Conservation (phyloP, 106 monocot species). For the Ottelia alismoides region DNA sequence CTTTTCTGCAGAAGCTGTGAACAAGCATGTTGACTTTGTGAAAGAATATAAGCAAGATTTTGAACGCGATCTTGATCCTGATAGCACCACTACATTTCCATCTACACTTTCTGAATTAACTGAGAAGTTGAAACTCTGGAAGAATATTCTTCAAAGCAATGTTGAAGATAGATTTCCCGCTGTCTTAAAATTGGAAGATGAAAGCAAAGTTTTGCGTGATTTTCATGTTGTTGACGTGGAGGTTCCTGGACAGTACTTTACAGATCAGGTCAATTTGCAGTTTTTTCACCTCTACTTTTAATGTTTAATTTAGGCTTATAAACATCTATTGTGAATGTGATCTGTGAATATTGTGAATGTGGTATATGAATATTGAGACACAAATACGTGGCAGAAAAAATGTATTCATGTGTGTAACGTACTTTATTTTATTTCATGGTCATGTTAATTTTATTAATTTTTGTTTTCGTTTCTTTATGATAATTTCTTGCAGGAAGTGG, state of each 20-base stretch:
- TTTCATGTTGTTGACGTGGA: constrained; percentile 98
- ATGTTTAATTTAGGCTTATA: too few species aligned
- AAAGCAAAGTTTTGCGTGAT: constrained; percentile 89
- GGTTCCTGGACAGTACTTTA: constrained; percentile 96
- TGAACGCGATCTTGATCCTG: constrained; percentile 96
- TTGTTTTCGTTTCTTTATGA: too few species aligned
- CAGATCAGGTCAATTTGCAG: constrained; percentile 58
- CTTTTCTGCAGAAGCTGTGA: constrained; percentile 93
- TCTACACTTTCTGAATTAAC: constrained; percentile 76
- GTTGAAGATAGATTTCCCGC: constrained; percentile 97
- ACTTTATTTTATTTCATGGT: too few species aligned
- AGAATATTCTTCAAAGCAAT: constrained; percentile 96
- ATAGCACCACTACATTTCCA: constrained; percentile 88
- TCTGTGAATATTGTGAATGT: too few species aligned
- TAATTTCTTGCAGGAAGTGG: constrained; percentile 79
- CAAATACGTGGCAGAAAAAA: too few species aligned
- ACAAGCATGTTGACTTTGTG: constrained; percentile 98
- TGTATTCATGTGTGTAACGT: too few species aligned
- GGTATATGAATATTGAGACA: too few species aligned
- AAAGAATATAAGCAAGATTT: constrained; percentile 96
- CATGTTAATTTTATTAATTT: too few species aligned
- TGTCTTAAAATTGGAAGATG: constrained; percentile 91
- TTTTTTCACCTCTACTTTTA: too few species aligned
- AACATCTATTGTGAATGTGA: too few species aligned
- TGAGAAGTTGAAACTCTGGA: constrained; percentile 92